phyloP scores from a whole-genome alignment of 208 protist species.

The Borovskyia barvae region DNA sequence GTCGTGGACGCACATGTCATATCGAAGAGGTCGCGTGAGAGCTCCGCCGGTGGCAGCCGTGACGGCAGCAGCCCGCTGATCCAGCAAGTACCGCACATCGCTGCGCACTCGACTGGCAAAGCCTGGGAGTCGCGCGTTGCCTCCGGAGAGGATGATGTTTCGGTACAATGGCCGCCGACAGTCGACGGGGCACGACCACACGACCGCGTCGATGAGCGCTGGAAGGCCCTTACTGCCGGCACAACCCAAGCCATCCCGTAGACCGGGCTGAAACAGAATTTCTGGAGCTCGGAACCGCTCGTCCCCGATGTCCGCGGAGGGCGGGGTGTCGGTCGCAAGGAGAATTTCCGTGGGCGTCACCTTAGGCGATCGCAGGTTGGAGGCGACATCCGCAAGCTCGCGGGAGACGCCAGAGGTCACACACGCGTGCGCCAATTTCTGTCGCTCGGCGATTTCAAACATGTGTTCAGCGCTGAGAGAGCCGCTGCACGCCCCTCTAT shows the following conservation, averaged over 20 bases:
- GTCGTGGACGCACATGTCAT: slow-evolving; percentile 96
- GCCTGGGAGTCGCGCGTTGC: slow-evolving; percentile 96
- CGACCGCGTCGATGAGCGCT: slow-evolving; percentile 93
- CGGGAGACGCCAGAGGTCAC: slow-evolving; percentile 86
- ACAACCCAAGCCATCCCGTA: slow-evolving; percentile 73
- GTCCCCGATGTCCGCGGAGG: slow-evolving; percentile 93
- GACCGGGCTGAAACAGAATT: slow-evolving; percentile 98
- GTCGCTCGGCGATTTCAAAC: slow-evolving; percentile 88
- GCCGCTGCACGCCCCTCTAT: slow-evolving; percentile 73
- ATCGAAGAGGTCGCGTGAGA: slow-evolving; percentile 20
- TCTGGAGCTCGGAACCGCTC: slow-evolving; percentile 98
- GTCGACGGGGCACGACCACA: slow-evolving; percentile 97
- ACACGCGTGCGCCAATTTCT: slow-evolving; percentile 95
- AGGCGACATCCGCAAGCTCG: slow-evolving; percentile 95
- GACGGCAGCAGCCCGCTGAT: slow-evolving; percentile 21
- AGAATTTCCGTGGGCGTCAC: slow-evolving; percentile 82
- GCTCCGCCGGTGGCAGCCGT: slow-evolving; percentile 21
- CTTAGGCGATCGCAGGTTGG: slow-evolving; percentile 39
- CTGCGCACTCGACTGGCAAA: slow-evolving; percentile 70
- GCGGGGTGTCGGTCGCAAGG: slow-evolving; percentile 37
- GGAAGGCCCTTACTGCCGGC: slow-evolving; percentile 82
- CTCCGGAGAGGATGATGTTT: slow-evolving; percentile 98
- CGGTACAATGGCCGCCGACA: slow-evolving; percentile 92
- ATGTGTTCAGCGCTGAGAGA: slow-evolving; percentile 92
- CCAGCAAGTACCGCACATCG: slow-evolving; percentile 24